Base-by-base conservation (phyloP, 352 stramenopile genomes). In the Peronosclerospora sorghi region DNA sequence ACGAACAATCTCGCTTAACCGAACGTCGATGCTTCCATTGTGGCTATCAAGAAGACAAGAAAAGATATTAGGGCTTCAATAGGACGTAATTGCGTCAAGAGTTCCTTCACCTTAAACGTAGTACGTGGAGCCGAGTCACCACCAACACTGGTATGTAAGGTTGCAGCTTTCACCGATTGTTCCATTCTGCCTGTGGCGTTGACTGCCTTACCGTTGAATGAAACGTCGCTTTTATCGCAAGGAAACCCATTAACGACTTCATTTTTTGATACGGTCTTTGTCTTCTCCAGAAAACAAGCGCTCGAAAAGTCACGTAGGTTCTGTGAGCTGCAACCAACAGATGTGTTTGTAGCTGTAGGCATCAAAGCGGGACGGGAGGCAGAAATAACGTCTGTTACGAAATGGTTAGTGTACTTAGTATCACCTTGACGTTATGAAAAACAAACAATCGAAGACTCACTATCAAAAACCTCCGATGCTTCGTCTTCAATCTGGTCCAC, bases 391-490 rank as follows among this genome's bases (percentile, higher is more conserved):
- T 76, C 69, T 82, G 48, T 19, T 4, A 44, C 14, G 24, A 38
- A 9, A 38, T 12, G 6, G 10, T 17, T 17, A 35, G 13, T 35
- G 2, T 8, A 2, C 18, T 7, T 2, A 35, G 15, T 18, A 15
- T 19, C 17, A 35, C 21, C 14, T 36, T 4, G n/a, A 63, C 45
- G 60, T 36, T 62, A 54, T 65, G 70, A 48, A 20, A 59, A 69
- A 36, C 10, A 35, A 8, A 10, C 4, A 35, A 7, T 14, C n/a
- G 23, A 43, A 17, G 37, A 69, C 70, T 42, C 39, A 83, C 71
- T 72, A 50, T 80, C 70, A 75, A 80, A 83, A 65, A 74, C 62
- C 51, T 83, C 67, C 19, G 71, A 83, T 24, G 59, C 53, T 65
- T 83, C 71, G 32, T 83, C 70, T 32, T 51, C 48, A 30, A 69